Evolutionary conservation across 2,329 filamentous ascomycete species (phyloP).

Genomic region (Claviceps sp.): DNA sequence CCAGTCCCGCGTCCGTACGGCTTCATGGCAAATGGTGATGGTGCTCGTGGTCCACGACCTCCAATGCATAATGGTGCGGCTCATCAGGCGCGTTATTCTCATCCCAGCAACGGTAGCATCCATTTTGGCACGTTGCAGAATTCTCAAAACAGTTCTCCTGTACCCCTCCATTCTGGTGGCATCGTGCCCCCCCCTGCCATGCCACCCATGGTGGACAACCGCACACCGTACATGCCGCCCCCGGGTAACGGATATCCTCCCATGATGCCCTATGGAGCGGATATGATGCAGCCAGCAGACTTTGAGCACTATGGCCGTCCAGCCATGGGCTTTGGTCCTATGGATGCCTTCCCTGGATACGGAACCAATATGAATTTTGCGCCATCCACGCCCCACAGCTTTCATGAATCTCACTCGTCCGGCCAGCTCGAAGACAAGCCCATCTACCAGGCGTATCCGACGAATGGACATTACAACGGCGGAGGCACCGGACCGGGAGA

Average conservation of each 20-base stretch:
- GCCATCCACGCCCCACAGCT: conserved; percentile 45
- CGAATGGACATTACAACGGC: conserved; percentile 26
- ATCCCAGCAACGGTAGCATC: conserved; percentile 40
- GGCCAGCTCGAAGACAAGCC: conserved; percentile 32
- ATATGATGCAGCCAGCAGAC: conserved; percentile 20
- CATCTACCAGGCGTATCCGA: conserved; percentile 25
- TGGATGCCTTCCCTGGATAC: conserved; percentile 21
- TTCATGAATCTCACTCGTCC: conserved; percentile 47
- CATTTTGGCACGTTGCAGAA: conserved; percentile 41
- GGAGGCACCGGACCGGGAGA: conserved; percentile 14
- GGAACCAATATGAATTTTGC: conserved; percentile 27
- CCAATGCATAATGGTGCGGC: conserved; percentile 20
- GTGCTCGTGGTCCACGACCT: conserved; percentile 18
- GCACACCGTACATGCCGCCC: conserved; percentile 20
- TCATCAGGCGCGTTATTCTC: conserved; percentile 32
- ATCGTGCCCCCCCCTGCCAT: conserved; percentile 37
- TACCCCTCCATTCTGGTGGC: conserved; percentile 32
- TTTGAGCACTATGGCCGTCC: conserved; percentile 26
- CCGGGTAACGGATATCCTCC: conserved; percentile 23
- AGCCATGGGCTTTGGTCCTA: conserved; percentile 19
- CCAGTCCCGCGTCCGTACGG: conserved; percentile 20
- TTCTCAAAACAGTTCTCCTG: conserved; percentile 46
- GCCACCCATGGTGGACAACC: conserved; percentile 18
- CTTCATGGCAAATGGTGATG: conserved; percentile 20
- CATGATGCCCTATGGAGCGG: conserved; percentile 22